phyloP scores from a whole-genome alignment of 768 basidiomycete genomes.

The Pulveroboletus sp. region DNA sequence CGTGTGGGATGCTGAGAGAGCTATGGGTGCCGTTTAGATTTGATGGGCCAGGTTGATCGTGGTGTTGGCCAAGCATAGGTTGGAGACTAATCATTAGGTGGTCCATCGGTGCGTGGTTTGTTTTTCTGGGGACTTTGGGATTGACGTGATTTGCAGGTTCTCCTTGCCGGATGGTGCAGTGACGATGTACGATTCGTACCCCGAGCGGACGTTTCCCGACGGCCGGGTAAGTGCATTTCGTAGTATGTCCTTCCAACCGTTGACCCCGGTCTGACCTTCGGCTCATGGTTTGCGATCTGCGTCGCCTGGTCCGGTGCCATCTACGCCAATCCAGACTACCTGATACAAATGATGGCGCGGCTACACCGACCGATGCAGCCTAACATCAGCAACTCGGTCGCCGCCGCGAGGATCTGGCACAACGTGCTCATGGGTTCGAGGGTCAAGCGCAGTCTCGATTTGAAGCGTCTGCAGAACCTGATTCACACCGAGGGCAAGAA shows the following conservation, averaged over 20 bases:
- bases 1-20: conserved; percentile 79
- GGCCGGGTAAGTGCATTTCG: conserved; percentile 61
- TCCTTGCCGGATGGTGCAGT: conserved; percentile 78
- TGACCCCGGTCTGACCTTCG: conserved; percentile 53
- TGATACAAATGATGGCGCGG: conserved; percentile 89
- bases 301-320: conserved; percentile 84
- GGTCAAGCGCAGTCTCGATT: conserved; percentile 79
- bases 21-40: conserved; percentile 83
- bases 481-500: conserved; percentile 91
- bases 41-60: conserved; percentile 76
- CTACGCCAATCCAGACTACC: conserved; percentile 82
- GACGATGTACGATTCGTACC: conserved; percentile 85
- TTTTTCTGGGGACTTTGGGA: no score
- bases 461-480: conserved; percentile 79
- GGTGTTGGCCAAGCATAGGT: conserved; percentile 79
- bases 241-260: background rate
- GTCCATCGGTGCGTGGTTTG: conserved; percentile 91
- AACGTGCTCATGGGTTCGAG: conserved; percentile 89
- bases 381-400: conserved; percentile 82
- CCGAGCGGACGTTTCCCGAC: conserved; percentile 78
- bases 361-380: conserved; percentile 84
- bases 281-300: conserved; percentile 93
- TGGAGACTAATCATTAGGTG: conserved; percentile 83
- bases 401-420: conserved; percentile 87
- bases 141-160: conserved; percentile 43